Percentiles rank a stretch among this genome's conserved stretches.
Evolutionary conservation across 768 basidiomycete genomes (phyloP).

Genomic region (Leccinum incarnatum): DNA sequence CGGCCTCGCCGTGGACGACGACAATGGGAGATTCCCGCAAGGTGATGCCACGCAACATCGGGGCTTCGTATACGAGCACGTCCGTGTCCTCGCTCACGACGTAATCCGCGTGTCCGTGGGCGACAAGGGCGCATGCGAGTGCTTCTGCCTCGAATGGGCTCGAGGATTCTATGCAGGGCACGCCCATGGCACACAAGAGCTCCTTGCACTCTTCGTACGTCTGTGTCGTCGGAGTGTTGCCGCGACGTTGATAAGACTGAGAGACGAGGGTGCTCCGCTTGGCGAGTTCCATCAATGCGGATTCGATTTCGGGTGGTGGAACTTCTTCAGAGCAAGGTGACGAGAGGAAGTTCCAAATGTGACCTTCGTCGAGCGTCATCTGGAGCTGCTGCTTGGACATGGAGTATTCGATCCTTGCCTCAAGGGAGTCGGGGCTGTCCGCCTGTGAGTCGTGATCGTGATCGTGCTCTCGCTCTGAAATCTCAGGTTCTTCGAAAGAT

Average conservation of each 20-base stretch:
- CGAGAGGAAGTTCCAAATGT: constrained; percentile 52
- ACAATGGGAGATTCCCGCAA: constrained; percentile 56
- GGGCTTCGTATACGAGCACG: constrained; percentile 79
- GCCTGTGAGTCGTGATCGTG: constrained; percentile 3
- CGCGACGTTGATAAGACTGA: constrained; percentile 63
- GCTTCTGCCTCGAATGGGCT: constrained; percentile 85
- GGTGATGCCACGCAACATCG: constrained; percentile 77
- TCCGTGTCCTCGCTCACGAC: constrained; percentile 93
- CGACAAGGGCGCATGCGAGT: constrained; percentile 73
- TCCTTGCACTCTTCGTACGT: constrained; percentile 72
- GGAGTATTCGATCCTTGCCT: constrained; percentile 40
- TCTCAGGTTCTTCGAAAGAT: constrained; percentile 15
- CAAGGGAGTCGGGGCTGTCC: constrained; percentile 27
- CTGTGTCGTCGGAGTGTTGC: constrained; percentile 53
- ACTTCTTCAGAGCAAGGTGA: constrained; percentile 6
- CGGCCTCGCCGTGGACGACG: constrained; percentile 58
- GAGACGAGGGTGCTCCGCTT: constrained; percentile 56
- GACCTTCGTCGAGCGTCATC: constrained; percentile 58
- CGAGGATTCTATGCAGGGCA: constrained; percentile 66
- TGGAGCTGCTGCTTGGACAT: constrained; percentile 64
- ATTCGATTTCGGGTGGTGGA: constrained; percentile 20
- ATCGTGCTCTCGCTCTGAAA: constrained; percentile 7
- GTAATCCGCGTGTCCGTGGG: constrained; percentile 75
- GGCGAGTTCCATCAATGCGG: constrained; percentile 35
- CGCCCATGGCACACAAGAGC: constrained; percentile 76